Evolutionary conservation across 345 rosid genomes (phyloP).

Genomic region (Euphorbia lathyris): DNA sequence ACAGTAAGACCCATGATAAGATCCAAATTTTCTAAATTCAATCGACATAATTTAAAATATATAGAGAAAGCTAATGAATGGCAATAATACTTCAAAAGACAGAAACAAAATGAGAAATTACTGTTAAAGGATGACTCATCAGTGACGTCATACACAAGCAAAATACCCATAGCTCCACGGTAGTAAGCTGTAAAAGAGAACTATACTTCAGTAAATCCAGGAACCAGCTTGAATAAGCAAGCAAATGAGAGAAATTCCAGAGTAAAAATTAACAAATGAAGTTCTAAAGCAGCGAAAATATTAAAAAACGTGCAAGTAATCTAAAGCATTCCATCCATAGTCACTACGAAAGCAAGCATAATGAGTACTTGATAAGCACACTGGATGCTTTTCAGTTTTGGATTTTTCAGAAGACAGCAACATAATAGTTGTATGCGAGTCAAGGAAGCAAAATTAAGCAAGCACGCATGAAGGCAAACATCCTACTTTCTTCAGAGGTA

Average conservation of each 20-base stretch:
- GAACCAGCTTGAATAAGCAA: background rate
- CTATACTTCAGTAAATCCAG: background rate
- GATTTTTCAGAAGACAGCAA: background rate
- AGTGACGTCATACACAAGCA: constrained; percentile 28
- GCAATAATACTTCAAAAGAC: background rate
- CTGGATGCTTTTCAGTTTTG: background rate
- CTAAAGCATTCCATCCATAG: background rate
- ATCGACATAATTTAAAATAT: background rate
- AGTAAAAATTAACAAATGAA: background rate
- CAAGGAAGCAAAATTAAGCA: background rate
- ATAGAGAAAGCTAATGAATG: background rate
- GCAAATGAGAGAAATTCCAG: background rate
- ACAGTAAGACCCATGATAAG: background rate
- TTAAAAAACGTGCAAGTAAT: background rate
- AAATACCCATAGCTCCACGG: constrained; percentile 30
- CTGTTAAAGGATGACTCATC: constrained; percentile 31
- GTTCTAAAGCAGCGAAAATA: background rate
- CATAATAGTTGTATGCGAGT: background rate
- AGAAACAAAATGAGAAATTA: constrained; percentile 6
- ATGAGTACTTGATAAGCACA: background rate
- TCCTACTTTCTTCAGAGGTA: background rate
- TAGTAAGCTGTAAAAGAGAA: constrained; percentile 21
- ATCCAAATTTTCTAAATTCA: background rate
- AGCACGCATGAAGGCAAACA: background rate
- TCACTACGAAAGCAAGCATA: background rate